Evolutionary conservation across 192 early-diverging fungal genomes (phyloP).

Genomic region (Gorgonomyces haynaldii): DNA sequence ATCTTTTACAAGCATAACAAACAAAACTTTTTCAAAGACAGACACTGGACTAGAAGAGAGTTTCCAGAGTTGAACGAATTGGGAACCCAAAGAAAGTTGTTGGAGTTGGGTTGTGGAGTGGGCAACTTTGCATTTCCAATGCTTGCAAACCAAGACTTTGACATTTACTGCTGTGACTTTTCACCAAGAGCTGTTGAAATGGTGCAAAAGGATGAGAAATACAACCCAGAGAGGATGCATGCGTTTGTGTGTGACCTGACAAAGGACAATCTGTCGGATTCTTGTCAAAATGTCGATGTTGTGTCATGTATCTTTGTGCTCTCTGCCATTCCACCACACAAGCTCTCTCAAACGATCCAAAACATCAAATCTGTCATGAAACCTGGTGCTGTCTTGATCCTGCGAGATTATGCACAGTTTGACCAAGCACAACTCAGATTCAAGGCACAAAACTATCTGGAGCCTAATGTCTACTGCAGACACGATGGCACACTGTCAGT

Average conservation of each 20-base stretch:
- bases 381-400: conserved; percentile 31
- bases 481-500: conserved; percentile 38
- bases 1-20: conserved; percentile 35
- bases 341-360: conserved; percentile 17
- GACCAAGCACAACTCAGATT: conserved; percentile 42
- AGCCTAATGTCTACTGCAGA: conserved; percentile 31
- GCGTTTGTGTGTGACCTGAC: conserved; percentile 48
- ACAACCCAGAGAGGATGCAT: conserved; percentile 17
- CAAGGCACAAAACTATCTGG: conserved; percentile 31
- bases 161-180: conserved; percentile 43
- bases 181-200: conserved; percentile 37
- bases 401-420: conserved; percentile 40
- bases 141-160: conserved; percentile 27
- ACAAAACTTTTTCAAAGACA: conserved; percentile 84
- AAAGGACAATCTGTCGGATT: conserved; percentile 21
- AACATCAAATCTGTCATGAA: conserved; percentile 34
- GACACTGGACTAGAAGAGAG: conserved; percentile 90
- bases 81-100: not conserved
- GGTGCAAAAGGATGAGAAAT: conserved; percentile 32
- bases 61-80: conserved; percentile 67
- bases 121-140: conserved; percentile 48
- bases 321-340: conserved; percentile 37
- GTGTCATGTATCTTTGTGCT: conserved; percentile 37
- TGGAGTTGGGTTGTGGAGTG: conserved; percentile 32
- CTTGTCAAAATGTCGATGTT: conserved; percentile 26